Conservation (phyloP, 2,329 filamentous ascomycete genomes). For the Dendrostoma leiphaemia region DNA sequence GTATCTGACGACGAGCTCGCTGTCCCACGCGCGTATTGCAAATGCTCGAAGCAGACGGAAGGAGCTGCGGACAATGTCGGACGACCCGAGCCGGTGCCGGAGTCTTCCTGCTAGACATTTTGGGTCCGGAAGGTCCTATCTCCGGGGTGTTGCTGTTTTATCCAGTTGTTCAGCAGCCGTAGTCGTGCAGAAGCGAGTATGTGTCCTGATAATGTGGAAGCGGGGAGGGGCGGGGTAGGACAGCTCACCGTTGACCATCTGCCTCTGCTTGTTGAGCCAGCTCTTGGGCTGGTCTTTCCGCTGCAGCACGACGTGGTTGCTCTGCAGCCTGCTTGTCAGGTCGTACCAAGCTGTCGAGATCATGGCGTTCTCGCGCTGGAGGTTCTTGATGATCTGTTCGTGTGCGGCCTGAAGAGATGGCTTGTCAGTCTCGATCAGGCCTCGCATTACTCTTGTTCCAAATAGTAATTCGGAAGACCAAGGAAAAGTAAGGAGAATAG, state of each 20-base stretch:
- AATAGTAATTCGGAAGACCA: too few species aligned
- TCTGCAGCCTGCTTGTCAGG: conserved; percentile 73
- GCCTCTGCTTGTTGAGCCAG: conserved; percentile 82
- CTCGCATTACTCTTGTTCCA: too few species aligned
- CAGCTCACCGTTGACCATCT: conserved; percentile 59
- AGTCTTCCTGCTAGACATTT: conserved; percentile 18
- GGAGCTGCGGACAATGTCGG: neutral
- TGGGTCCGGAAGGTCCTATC: conserved; percentile 38
- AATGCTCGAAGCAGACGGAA: neutral
- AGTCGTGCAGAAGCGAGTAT: too few species aligned
- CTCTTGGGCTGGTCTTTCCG: conserved; percentile 74
- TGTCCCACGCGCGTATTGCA: neutral
- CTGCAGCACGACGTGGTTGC: conserved; percentile 77
- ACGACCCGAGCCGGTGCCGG: neutral
- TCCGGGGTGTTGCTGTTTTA: conserved; percentile 42
- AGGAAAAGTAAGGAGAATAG: neutral
- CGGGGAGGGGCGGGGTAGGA: neutral
- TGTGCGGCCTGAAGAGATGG: conserved; percentile 40
- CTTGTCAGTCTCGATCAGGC: conserved; percentile 4
- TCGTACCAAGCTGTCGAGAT: conserved; percentile 88
- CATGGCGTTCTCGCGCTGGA: conserved; percentile 74
- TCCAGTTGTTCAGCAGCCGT: too few species aligned
- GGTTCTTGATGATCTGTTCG: conserved; percentile 61
- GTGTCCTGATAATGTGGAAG: too few species aligned
- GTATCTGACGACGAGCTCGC: neutral